Evolutionary conservation across 2,329 filamentous ascomycete species (phyloP), one percentile per base, ranked within the genome.

Genomic region (Xylogone sp.): DNA sequence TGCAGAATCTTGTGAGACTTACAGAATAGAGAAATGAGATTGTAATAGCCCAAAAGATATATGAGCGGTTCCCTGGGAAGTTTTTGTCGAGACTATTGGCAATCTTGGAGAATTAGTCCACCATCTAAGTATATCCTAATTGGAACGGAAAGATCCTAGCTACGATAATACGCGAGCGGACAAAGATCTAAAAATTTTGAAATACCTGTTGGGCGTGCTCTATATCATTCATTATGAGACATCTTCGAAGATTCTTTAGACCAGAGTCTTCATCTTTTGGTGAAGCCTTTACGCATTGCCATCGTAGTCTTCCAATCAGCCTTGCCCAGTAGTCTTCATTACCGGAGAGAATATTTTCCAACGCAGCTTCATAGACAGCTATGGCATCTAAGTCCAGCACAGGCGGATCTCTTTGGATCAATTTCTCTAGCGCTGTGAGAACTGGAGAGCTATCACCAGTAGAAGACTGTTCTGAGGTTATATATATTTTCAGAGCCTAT

Each of bases 11-110:
- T 18, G 5, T 13, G 10, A 31, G 3, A 55, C 58, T 59, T 55
- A 65, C 64, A n/a, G 64, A 62, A 50, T 57, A 63, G 21, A 66
- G 47, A 49, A 63, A 64, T 51, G 62, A 60, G 5, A 59, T 57
- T 13, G 65, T 57, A 18, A 68, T 61, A 21, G 63, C 66, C 65
- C 65, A 68, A 46, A 67, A 67, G 31, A 62, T 50, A 48, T 67
- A 68, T 34, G 55, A 46, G 53, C 62, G 66, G 29, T 61, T 67
- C 18, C 52, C 54, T 2, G 63, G 58, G 24, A 66, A 68, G 18
- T 50, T 61, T 43, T 66, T 68, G 46, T 68, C 64, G 4, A 68
- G 56, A 49, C 60, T 64, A 43, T 62, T 67, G 7, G 61, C 60
- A 51, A 68, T 68, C 63, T 66, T 52, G n/a, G 8, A 8, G 19